A percentile compares a stretch with the other conserved stretches of the same genome.
Evolutionary conservation across 768 basidiomycete genomes (phyloP).

Genomic region (Lentinula raphanica): DNA sequence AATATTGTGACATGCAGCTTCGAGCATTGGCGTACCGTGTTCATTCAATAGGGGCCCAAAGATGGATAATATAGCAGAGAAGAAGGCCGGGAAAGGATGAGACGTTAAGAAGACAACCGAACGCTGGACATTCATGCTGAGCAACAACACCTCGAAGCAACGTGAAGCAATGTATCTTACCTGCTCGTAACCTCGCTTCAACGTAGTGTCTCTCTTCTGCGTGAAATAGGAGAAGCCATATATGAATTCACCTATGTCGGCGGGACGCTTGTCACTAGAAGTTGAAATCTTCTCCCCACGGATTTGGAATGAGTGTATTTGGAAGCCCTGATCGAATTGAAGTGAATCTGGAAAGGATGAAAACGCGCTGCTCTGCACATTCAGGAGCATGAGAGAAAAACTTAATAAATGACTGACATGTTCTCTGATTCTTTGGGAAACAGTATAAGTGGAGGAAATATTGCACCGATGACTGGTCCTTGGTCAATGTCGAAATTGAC

Average conservation of each 20-base stretch:
- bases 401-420: slow-evolving; percentile 49
- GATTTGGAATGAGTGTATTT: slow-evolving; percentile 84
- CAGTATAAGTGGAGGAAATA: slow-evolving; percentile 65
- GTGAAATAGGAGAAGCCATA: slow-evolving; percentile 79
- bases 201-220: slow-evolving; percentile 56
- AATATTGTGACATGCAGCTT: slow-evolving; percentile 82
- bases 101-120: slow-evolving; percentile 80
- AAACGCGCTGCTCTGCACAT: slow-evolving; percentile 59
- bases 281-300: slow-evolving; percentile 39
- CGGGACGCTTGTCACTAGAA: slow-evolving; percentile 26
- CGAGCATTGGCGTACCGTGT: slow-evolving; percentile 77
- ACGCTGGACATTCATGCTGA: slow-evolving; percentile 38
- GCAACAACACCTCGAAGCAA: slow-evolving; percentile 6
- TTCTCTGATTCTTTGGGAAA: slow-evolving; percentile 71
- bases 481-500: slow-evolving; percentile 88
- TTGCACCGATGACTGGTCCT: slow-evolving; percentile 70
- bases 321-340: slow-evolving; percentile 79
- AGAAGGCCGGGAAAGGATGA: slow-evolving; percentile 78
- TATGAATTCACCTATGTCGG: slow-evolving; percentile 56
- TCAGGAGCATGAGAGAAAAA: slow-evolving; percentile 2
- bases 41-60: slow-evolving; percentile 71
- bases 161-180: slow-evolving; percentile 28
- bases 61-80: slow-evolving; percentile 56
- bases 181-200: slow-evolving; percentile 79
- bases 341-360: slow-evolving; percentile 88